Evolutionary conservation across 1,284 basidiomycete species (phyloP).

Genomic region (Cutaneotrichosporon dermatis): DNA sequence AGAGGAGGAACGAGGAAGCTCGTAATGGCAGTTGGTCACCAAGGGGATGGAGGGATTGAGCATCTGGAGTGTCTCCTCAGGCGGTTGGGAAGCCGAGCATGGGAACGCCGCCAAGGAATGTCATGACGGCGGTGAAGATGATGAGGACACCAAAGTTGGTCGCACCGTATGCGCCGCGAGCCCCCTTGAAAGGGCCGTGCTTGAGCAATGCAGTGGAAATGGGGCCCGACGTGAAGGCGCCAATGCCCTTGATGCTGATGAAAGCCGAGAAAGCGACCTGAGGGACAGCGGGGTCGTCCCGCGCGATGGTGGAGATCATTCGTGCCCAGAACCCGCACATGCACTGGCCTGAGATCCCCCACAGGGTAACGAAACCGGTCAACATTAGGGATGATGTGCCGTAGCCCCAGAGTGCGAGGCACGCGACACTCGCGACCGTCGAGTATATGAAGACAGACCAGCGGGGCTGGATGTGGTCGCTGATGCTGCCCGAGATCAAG

Average conservation of each 20-base stretch:
- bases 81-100: constrained; percentile 4
- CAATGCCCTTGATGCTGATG: constrained; percentile 39
- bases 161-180: constrained; percentile 29
- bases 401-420: constrained; percentile 47
- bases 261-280: constrained; percentile 39
- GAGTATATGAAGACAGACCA: constrained; percentile 35
- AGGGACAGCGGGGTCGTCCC: constrained; percentile 40
- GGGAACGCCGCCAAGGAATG: background rate
- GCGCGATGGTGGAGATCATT: constrained; percentile 32
- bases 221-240: constrained; percentile 32
- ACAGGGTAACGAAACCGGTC: constrained; percentile 30
- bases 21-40: no score
- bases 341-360: constrained; percentile 30
- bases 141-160: constrained; percentile 30
- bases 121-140: constrained; percentile 30
- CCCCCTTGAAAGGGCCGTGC: constrained; percentile 11
- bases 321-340: constrained; percentile 36
- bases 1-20: no score
- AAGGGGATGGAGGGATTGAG: no score
- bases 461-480: constrained; percentile 36
- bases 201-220: constrained; percentile 30
- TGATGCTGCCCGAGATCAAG: constrained; percentile 37
- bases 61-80: no score
- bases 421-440: constrained; percentile 34
- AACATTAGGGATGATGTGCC: constrained; percentile 30